phyloP scores from a whole-genome alignment of 1,139 yeast genomes.

The Saccharomyces hybrid region DNA sequence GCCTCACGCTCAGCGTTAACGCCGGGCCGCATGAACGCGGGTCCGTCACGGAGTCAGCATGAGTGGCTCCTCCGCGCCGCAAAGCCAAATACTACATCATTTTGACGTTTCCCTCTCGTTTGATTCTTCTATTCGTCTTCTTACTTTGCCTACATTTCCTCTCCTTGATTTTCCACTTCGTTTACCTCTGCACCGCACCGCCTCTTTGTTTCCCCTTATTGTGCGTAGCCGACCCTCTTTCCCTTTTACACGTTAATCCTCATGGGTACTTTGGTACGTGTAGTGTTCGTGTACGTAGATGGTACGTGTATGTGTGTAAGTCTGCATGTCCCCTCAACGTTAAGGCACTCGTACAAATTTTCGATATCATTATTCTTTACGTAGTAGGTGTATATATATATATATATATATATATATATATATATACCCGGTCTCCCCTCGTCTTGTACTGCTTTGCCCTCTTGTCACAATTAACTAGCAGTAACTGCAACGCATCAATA shows the following conservation, averaged over 20 bases:
- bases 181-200: neutral
- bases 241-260: neutral
- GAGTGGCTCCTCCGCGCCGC: neutral
- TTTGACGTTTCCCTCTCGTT: neutral
- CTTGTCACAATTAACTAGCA: too few relatives aligned
- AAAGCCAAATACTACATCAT: neutral
- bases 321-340: too few relatives aligned
- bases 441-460: too few relatives aligned
- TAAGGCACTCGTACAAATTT: too few relatives aligned
- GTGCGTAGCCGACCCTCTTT: neutral
- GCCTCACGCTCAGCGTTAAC: neutral
- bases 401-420: too few relatives aligned
- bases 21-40: neutral
- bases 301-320: neutral
- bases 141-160: neutral
- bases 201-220: neutral
- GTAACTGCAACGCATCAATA: neutral
- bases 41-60: neutral
- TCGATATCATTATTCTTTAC: too few relatives aligned
- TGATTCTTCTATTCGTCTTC: neutral
- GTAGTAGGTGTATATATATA: too few relatives aligned
- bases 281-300: too few relatives aligned
- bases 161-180: neutral
- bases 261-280: neutral
- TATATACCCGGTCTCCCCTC: too few relatives aligned